Evolutionary conservation across 805 yeast genomes (phyloP).

Genomic region (Ogataea angusta): DNA sequence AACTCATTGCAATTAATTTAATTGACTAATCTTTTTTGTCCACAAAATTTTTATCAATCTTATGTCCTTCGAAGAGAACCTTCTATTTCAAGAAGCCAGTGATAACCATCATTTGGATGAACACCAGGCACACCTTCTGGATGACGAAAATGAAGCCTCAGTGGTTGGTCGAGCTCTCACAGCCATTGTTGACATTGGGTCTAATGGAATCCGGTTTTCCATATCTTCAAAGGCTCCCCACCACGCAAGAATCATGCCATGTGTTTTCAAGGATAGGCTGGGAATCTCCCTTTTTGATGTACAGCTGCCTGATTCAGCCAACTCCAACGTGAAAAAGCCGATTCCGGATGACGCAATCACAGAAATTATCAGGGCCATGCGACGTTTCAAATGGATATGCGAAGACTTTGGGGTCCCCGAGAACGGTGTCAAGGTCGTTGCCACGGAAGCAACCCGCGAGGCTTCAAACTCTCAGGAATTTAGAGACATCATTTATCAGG

Average conservation of each 20-base stretch:
- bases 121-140: slow-evolving; percentile 13
- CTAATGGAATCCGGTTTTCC: slow-evolving; percentile 71
- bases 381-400: slow-evolving; percentile 66
- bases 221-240: slow-evolving; percentile 66
- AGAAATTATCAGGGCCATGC: slow-evolving; percentile 62
- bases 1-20: slow-evolving; percentile 6
- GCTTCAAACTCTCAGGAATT: slow-evolving; percentile 63
- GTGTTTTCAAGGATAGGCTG: slow-evolving; percentile 70
- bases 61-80: slow-evolving; percentile 31
- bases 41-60: slow-evolving; percentile 7
- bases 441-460: slow-evolving; percentile 72
- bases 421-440: slow-evolving; percentile 61
- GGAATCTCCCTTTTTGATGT: slow-evolving; percentile 68
- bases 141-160: slow-evolving; percentile 45
- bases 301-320: slow-evolving; percentile 40
- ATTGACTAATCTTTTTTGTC: slow-evolving; percentile 1
- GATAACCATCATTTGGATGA: slow-evolving; percentile 32
- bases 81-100: slow-evolving; percentile 27
- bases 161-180: slow-evolving; percentile 55
- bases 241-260: slow-evolving; percentile 74
- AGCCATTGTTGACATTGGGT: slow-evolving; percentile 75
- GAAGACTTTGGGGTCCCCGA: slow-evolving; percentile 68
- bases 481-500: slow-evolving; percentile 50
- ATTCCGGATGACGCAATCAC: slow-evolving; percentile 54
- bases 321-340: slow-evolving; percentile 39